These are phyloP conservation scores for Ajuga reptans DNA, from an alignment of 305 asterid species.

Conservation along the genomic window DNA sequence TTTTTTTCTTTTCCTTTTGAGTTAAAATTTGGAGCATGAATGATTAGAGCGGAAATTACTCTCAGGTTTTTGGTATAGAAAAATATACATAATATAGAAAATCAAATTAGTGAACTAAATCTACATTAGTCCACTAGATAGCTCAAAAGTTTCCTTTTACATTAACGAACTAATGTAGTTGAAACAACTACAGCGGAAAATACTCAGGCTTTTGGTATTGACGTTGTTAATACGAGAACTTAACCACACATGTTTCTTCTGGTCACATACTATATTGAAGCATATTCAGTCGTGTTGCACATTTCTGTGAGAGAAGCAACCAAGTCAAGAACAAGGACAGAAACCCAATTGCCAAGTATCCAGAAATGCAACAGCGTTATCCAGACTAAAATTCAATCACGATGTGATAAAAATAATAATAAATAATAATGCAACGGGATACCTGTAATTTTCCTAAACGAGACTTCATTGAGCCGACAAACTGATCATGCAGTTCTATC, in stretches of 20 bases:
- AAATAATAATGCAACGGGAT: constrained; percentile 14
- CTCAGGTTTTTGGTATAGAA: too few species aligned
- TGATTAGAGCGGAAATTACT: too few species aligned
- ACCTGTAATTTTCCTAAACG: constrained; percentile 87
- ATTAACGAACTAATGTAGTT: not conserved
- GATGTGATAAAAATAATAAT: not conserved
- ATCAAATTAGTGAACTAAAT: too few species aligned
- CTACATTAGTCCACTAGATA: too few species aligned
- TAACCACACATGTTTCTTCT: not conserved
- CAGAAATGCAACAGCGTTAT: too few species aligned
- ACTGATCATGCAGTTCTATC: constrained; percentile 71
- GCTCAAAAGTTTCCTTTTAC: too few species aligned
- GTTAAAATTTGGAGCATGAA: too few species aligned
- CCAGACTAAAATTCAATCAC: not conserved
- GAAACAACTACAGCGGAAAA: not conserved
- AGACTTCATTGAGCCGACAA: constrained; percentile 75
- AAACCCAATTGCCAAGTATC: too few species aligned
- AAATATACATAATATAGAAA: too few species aligned
- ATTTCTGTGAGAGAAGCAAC: not conserved
- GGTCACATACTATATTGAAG: not conserved
- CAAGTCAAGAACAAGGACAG: not conserved
- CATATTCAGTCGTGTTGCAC: not conserved
- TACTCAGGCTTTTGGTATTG: not conserved
- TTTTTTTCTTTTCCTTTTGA: too few species aligned
- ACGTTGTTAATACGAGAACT: not conserved